A percentile compares a stretch with the other conserved stretches of the same genome.
phyloP scores from a whole-genome alignment of 2,329 filamentous ascomycete species.

The Fusarium sp. region DNA sequence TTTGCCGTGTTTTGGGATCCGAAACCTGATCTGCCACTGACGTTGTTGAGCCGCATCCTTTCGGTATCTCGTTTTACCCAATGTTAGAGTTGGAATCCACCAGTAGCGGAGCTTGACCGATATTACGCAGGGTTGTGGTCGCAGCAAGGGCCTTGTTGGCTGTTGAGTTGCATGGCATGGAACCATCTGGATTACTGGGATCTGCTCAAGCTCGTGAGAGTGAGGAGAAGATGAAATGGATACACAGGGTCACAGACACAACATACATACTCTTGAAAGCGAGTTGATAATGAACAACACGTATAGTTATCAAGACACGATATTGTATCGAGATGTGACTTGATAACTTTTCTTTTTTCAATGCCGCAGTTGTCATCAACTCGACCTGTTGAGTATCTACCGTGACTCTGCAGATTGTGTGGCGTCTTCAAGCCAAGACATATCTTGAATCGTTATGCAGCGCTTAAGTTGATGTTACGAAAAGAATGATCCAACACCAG shows the following conservation, averaged over 20 bases:
- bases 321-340: background rate
- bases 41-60: constrained; percentile 40
- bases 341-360: background rate
- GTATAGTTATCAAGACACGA: background rate
- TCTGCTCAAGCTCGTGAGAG: constrained; percentile 1
- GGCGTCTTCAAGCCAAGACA: constrained; percentile 5
- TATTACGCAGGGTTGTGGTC: constrained; percentile 23
- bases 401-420: constrained; percentile 3
- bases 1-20: constrained; percentile 1
- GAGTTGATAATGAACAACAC: too few relatives aligned
- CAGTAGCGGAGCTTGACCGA: constrained; percentile 36
- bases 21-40: constrained; percentile 33
- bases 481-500: constrained; percentile 15
- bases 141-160: constrained; percentile 28
- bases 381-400: background rate
- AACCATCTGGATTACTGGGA: constrained; percentile 35
- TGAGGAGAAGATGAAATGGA: constrained; percentile 8
- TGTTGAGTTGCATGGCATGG: constrained; percentile 30
- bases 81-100: constrained; percentile 21
- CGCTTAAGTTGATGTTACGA: constrained; percentile 40
- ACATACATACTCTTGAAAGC: background rate
- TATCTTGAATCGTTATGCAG: constrained; percentile 27
- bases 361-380: background rate
- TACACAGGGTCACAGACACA: background rate
- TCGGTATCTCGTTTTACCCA: constrained; percentile 4